Conservation (phyloP, 176 grass and related monocot species). For the Puya raimondii region DNA sequence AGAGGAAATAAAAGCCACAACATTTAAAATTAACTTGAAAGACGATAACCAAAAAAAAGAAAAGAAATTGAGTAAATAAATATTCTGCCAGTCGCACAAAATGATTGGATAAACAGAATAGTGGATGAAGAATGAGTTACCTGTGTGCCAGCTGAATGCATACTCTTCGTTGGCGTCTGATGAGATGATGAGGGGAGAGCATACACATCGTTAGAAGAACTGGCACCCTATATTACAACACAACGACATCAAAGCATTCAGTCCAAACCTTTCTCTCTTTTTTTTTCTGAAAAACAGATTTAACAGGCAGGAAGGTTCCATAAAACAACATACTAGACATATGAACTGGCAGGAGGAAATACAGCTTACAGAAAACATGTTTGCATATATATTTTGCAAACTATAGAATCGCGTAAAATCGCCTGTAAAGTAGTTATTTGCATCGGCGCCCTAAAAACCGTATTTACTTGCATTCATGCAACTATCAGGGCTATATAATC, state of each 20-base stretch:
- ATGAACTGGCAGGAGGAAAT: background rate
- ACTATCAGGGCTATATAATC: too few species aligned
- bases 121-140: constrained; percentile 22
- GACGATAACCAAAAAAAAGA: constrained; percentile 5
- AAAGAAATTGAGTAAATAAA: constrained; percentile 6
- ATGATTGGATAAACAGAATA: background rate
- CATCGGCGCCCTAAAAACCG: too few species aligned
- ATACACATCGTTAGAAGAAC: constrained; percentile 32
- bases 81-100: background rate
- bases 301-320: background rate
- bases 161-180: constrained; percentile 15
- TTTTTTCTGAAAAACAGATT: constrained; percentile 5
- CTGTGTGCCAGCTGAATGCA: constrained; percentile 36
- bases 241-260: constrained; percentile 15
- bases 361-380: background rate
- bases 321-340: constrained; percentile 4
- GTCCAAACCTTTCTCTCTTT: background rate
- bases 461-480: too few species aligned
- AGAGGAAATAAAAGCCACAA: background rate
- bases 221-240: constrained; percentile 23
- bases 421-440: too few species aligned
- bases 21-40: background rate
- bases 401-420: too few species aligned
- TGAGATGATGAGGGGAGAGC: constrained; percentile 21
- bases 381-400: background rate